A percentile compares a stretch with the other conserved stretches of the same genome.
Conservation (phyloP, 1,139 yeast species). For the Debaryomycetaceae sp. region DNA sequence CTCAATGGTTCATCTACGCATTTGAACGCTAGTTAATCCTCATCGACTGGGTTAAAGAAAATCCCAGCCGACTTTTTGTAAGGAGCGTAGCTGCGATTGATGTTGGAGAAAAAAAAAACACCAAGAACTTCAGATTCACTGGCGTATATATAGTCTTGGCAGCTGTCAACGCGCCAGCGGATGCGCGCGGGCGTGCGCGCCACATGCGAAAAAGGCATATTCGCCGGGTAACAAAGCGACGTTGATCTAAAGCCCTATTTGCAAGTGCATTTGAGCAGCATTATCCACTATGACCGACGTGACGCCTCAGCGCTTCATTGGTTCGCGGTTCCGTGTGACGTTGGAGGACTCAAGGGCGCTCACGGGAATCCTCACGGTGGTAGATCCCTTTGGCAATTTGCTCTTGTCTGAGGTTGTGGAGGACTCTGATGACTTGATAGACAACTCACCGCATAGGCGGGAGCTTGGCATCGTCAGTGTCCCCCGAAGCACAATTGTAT, state of each 20-base stretch:
- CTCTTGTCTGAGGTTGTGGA: constrained; percentile 35
- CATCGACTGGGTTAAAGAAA: constrained; percentile 13
- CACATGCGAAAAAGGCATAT: too few relatives aligned
- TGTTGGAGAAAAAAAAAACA: constrained; percentile 23
- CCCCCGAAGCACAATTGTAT: constrained; percentile 29
- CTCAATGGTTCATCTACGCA: constrained; percentile 40
- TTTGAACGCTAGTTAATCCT: constrained; percentile 25
- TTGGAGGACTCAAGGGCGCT: constrained; percentile 30
- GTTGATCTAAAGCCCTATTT: too few relatives aligned
- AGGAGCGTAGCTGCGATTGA: constrained; percentile 47
- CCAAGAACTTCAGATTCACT: constrained; percentile 2
- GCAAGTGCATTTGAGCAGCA: too few relatives aligned
- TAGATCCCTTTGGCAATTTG: constrained; percentile 45
- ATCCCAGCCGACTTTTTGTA: constrained; percentile 19
- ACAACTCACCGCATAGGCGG: constrained; percentile 23
- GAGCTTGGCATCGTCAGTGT: constrained; percentile 46
- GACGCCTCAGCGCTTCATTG: constrained; percentile 23
- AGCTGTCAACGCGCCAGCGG: too few relatives aligned
- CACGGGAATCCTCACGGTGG: constrained; percentile 38
- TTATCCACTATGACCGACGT: too few relatives aligned
- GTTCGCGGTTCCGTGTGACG: constrained; percentile 25
- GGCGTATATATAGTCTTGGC: too few relatives aligned
- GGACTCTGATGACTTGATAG: constrained; percentile 25
- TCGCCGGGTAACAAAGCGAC: too few relatives aligned
- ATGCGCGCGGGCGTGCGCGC: too few relatives aligned